Percentiles rank a stretch among this genome's conserved stretches.
Conservation (phyloP, 768 basidiomycete species). For the Brasilioporus rufonigricans region DNA sequence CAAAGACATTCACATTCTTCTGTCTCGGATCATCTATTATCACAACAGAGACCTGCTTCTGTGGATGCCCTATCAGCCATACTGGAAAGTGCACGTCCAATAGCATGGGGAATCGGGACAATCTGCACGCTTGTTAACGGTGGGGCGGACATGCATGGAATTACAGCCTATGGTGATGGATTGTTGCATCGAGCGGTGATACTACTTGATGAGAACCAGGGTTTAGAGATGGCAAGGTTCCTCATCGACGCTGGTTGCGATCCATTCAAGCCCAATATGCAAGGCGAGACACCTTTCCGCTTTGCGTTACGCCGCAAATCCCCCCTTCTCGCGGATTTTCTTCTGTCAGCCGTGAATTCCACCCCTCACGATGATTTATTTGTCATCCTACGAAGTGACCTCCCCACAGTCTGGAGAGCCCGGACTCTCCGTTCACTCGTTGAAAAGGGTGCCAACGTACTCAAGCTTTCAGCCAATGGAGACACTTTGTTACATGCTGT, state of each 20-base stretch:
- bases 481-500: neutral
- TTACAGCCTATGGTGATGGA: neutral
- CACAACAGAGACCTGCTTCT: neutral
- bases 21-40: neutral
- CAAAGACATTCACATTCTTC: neutral
- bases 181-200: neutral
- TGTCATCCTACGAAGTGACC: neutral
- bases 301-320: neutral
- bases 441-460: neutral
- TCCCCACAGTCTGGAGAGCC: neutral
- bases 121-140: neutral
- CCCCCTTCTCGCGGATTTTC: neutral
- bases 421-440: neutral
- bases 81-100: neutral
- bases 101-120: neutral
- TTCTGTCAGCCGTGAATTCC: neutral
- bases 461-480: neutral
- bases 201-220: neutral
- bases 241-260: slow-evolving; percentile 11
- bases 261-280: neutral
- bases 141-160: neutral
- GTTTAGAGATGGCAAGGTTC: neutral
- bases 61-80: neutral
- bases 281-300: slow-evolving; percentile 1
- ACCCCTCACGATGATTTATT: neutral